Conservation (phyloP, 73 alveolate species). For the Uronychia setigera region DNA sequence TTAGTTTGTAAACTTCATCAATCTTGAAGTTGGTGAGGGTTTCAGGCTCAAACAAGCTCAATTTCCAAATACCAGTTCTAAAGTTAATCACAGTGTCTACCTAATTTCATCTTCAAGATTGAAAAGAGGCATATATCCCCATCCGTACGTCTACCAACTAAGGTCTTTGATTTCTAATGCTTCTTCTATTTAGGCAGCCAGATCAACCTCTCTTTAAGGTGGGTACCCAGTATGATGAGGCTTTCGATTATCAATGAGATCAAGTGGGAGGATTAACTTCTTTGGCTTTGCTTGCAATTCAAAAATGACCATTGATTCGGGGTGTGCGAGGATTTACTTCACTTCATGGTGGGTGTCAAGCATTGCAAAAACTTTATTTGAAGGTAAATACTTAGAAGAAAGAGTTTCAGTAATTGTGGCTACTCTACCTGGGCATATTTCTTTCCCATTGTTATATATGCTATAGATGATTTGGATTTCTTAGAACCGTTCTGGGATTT, state of each 20-base stretch:
- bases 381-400: conserved; percentile 38
- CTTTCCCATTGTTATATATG: conserved; percentile 58
- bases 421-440: conserved; percentile 44
- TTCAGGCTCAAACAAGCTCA: conserved; percentile 46
- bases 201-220: conserved; percentile 15
- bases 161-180: conserved; percentile 20
- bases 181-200: conserved; percentile 17
- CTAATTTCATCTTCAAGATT: conserved; percentile 46
- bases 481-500: conserved; percentile 32
- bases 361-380: conserved; percentile 51
- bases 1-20: conserved; percentile 29
- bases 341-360: conserved; percentile 51
- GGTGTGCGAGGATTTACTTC: conserved; percentile 53
- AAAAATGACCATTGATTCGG: conserved; percentile 50
- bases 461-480: conserved; percentile 58
- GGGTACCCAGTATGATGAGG: conserved; percentile 64
- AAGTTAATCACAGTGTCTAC: neutral
- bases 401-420: conserved; percentile 18
- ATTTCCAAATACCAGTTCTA: conserved; percentile 55
- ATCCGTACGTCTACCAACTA: conserved; percentile 52
- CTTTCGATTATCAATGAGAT: conserved; percentile 13
- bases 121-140: conserved; percentile 49
- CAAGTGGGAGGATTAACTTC: conserved; percentile 29
- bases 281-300: conserved; percentile 60
- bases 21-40: conserved; percentile 39